phyloP scores from a whole-genome alignment of 169 alveolate genomes.

The Amoebophrya sp. region DNA sequence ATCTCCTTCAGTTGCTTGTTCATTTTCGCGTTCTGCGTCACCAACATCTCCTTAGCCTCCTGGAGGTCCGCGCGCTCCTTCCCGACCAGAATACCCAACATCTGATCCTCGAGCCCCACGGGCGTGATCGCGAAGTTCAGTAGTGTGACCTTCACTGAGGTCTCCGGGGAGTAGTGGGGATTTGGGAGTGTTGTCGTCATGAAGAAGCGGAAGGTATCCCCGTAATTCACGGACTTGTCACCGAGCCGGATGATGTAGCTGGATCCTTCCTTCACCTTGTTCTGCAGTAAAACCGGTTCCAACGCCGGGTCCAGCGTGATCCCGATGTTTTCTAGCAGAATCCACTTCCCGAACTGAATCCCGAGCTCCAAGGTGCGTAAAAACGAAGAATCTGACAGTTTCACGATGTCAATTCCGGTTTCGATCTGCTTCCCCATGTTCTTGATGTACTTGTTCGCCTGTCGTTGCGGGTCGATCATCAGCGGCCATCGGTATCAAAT shows the following conservation, averaged over 20 bases:
- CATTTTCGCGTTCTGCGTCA: conserved; percentile 72
- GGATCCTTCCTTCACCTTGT: conserved; percentile 66
- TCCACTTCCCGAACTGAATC: conserved; percentile 87
- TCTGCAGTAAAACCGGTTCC: conserved; percentile 79
- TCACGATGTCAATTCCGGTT: conserved; percentile 70
- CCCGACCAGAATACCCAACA: conserved; percentile 77
- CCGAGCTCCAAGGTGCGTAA: conserved; percentile 74
- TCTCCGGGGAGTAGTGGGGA: conserved; percentile 87
- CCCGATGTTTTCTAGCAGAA: conserved; percentile 67
- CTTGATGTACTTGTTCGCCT: conserved; percentile 78
- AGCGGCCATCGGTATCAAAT: conserved; percentile 86
- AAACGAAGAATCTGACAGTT: conserved; percentile 42
- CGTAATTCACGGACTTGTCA: conserved; percentile 67
- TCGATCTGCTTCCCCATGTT: conserved; percentile 71
- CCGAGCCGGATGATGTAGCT: conserved; percentile 71
- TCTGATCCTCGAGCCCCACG: conserved; percentile 80
- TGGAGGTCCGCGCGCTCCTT: conserved; percentile 80
- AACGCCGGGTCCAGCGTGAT: conserved; percentile 73
- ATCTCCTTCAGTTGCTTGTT: conserved; percentile 46
- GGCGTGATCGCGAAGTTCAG: conserved; percentile 85
- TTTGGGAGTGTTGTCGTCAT: conserved; percentile 84
- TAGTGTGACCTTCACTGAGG: conserved; percentile 69
- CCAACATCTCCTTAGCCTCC: conserved; percentile 69
- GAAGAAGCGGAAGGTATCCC: conserved; percentile 70
- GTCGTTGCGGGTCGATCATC: conserved; percentile 83